phyloP scores from a whole-genome alignment of 1,139 yeast genomes.

The Lodderomyces elongisporus region DNA sequence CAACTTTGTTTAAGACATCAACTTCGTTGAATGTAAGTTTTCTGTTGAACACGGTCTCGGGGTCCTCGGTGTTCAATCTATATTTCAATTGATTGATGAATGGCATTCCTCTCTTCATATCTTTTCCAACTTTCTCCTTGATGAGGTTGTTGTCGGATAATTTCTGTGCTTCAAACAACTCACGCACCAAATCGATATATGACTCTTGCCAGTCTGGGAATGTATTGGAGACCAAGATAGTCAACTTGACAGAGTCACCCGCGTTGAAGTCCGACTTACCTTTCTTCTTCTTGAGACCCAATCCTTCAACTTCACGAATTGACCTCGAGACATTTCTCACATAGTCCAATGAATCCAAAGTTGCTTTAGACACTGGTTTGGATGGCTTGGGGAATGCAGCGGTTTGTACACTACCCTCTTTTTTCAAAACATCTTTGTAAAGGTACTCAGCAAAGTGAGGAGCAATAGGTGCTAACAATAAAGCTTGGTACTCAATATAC shows the following conservation, averaged over 20 bases:
- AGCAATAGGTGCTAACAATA: constrained; percentile 85
- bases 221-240: constrained; percentile 66
- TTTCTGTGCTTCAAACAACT: constrained; percentile 60
- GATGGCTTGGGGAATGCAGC: constrained; percentile 75
- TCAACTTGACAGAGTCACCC: constrained; percentile 65
- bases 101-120: constrained; percentile 97
- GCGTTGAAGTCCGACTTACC: constrained; percentile 72
- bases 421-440: constrained; percentile 74
- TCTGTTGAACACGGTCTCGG: constrained; percentile 80
- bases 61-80: constrained; percentile 63
- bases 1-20: constrained; percentile 56
- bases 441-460: constrained; percentile 94
- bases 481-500: constrained; percentile 81
- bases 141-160: constrained; percentile 59
- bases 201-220: constrained; percentile 97
- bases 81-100: constrained; percentile 82
- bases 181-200: constrained; percentile 79
- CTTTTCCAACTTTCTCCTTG: constrained; percentile 64
- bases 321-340: constrained; percentile 74
- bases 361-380: constrained; percentile 56
- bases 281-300: constrained; percentile 85
- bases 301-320: constrained; percentile 90
- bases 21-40: constrained; percentile 78
- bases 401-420: constrained; percentile 59
- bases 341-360: constrained; percentile 68